Conservation (phyloP, 495 filamentous ascomycete genomes). For the Pseudevernia furfuracea region DNA sequence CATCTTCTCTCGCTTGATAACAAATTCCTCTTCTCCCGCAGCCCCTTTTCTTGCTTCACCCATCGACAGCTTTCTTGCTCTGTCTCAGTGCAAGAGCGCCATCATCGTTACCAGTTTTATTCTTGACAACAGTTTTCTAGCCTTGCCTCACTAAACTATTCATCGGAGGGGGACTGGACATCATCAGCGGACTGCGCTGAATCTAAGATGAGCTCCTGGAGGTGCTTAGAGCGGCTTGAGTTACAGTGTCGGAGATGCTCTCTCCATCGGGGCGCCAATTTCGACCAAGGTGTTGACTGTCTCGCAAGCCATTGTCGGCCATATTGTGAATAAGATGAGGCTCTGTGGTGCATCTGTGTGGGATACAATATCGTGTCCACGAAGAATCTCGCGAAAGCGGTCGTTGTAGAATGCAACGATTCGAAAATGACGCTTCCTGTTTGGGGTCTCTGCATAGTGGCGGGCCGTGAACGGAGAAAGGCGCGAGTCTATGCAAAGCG, state of each 20-base stretch:
- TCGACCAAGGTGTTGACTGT: not conserved
- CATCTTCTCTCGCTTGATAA: not conserved
- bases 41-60: too few relatives aligned
- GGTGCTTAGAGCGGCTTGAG: not conserved
- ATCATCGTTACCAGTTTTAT: not conserved
- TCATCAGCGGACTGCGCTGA: too few relatives aligned
- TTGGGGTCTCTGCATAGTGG: too few relatives aligned
- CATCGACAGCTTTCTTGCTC: not conserved
- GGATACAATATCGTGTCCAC: not conserved
- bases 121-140: too few relatives aligned
- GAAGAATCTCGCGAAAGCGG: not conserved
- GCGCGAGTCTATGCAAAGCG: too few relatives aligned
- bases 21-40: too few relatives aligned
- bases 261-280: not conserved
- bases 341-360: not conserved
- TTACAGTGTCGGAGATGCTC: not conserved
- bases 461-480: too few relatives aligned
- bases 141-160: too few relatives aligned
- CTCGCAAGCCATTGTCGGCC: not conserved
- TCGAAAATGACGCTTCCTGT: too few relatives aligned
- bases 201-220: not conserved
- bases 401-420: too few relatives aligned
- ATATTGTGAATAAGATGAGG: not conserved
- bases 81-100: not conserved
- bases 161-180: too few relatives aligned